phyloP scores from a whole-genome alignment of 1,284 basidiomycete genomes.

The Cutaneotrichosporon cutaneum region DNA sequence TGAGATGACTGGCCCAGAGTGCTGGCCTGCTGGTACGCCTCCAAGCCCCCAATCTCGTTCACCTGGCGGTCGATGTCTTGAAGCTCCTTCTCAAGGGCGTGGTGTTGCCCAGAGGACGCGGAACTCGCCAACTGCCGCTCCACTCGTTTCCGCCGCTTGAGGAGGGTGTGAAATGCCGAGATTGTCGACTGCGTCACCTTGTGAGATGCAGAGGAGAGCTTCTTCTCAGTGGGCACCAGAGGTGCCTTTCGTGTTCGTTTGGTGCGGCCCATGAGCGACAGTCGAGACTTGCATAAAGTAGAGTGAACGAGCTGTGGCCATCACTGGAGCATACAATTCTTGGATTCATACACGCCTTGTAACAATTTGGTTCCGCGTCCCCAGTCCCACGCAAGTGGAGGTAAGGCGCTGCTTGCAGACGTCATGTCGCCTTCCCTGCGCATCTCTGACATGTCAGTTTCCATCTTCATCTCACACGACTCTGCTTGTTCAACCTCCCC shows the following conservation, averaged over 20 bases:
- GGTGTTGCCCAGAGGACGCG: slow-evolving; percentile 6
- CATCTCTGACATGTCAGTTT: neutral
- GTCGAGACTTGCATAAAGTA: neutral
- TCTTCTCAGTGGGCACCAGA: slow-evolving; percentile 5
- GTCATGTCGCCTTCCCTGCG: neutral
- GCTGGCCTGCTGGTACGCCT: slow-evolving; percentile 76
- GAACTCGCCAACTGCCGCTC: slow-evolving; percentile 20
- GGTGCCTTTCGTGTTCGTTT: slow-evolving; percentile 21
- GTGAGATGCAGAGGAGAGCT: slow-evolving; percentile 25
- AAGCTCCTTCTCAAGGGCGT: slow-evolving; percentile 41
- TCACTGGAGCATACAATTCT: no score
- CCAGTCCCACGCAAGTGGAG: neutral
- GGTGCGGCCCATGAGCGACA: slow-evolving; percentile 4
- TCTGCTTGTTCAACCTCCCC: neutral
- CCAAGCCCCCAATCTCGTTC: slow-evolving; percentile 67
- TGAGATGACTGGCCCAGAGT: slow-evolving; percentile 72
- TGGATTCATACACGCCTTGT: no score
- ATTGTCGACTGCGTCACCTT: slow-evolving; percentile 48
- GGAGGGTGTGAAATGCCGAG: slow-evolving; percentile 45
- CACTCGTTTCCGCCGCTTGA: slow-evolving; percentile 42
- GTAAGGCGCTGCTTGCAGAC: neutral
- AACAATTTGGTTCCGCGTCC: neutral
- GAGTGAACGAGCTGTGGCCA: neutral
- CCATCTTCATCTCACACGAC: neutral
- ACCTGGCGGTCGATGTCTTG: slow-evolving; percentile 63